Evolutionary conservation across 1,139 yeast genomes (phyloP).

Genomic region (Protomyces inouyei): DNA sequence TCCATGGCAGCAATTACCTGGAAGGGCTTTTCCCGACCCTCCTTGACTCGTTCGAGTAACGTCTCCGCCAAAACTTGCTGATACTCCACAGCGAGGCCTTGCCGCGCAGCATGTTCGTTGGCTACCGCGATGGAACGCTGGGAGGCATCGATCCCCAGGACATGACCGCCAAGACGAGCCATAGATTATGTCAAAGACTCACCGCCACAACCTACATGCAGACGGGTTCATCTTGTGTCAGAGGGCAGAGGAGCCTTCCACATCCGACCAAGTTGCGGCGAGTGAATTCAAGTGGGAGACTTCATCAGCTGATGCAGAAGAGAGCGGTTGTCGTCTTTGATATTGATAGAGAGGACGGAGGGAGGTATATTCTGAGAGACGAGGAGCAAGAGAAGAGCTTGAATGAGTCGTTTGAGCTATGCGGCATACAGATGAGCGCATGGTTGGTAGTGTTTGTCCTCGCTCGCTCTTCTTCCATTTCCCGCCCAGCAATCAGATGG

Average conservation of each 20-base stretch:
- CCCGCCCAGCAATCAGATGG: background rate
- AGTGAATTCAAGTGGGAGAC: constrained; percentile 73
- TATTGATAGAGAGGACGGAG: background rate
- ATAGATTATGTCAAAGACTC: too few species aligned
- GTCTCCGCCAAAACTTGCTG: constrained; percentile 56
- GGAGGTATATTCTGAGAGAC: background rate
- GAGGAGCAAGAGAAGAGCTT: background rate
- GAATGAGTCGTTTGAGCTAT: background rate
- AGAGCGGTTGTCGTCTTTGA: background rate
- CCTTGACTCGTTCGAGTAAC: constrained; percentile 29
- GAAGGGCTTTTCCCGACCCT: too few species aligned
- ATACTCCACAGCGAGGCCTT: constrained; percentile 52
- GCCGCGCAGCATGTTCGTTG: constrained; percentile 51
- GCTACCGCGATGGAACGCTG: constrained; percentile 80
- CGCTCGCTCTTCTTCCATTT: too few species aligned
- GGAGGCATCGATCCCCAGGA: constrained; percentile 81
- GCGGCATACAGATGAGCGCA: background rate
- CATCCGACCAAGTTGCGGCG: constrained; percentile 96
- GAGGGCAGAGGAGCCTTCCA: constrained; percentile 84
- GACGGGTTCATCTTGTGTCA: constrained; percentile 81
- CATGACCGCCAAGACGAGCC: constrained; percentile 62
- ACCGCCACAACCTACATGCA: constrained; percentile 98
- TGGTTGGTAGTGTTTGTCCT: background rate
- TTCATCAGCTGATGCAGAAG: constrained; percentile 45
- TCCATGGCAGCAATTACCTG: too few species aligned